phyloP scores from a whole-genome alignment of 2,329 filamentous ascomycete genomes.

The Paecilomyces variotii region DNA sequence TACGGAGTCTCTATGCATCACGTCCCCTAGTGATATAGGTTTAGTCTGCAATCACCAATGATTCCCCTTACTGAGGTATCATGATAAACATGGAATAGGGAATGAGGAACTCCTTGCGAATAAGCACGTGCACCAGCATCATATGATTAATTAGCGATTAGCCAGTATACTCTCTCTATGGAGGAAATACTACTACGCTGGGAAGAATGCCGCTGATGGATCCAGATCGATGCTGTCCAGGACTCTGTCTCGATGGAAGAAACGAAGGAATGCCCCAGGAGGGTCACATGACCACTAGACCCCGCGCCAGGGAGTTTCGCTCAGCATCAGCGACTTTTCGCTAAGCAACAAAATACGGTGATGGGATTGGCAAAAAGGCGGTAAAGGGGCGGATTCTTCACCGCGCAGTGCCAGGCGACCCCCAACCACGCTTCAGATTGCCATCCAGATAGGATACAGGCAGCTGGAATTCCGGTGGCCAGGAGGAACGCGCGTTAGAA shows the following conservation, averaged over 20 bases:
- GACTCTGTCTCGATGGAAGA: background rate
- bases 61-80: background rate
- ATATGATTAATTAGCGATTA: background rate
- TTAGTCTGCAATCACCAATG: background rate
- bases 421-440: background rate
- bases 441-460: background rate
- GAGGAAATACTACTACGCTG: no score
- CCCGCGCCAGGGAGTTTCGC: background rate
- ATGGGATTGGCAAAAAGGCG: background rate
- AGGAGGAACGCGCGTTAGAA: background rate
- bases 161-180: no score
- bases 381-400: background rate
- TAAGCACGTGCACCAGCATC: background rate
- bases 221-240: background rate
- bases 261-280: background rate
- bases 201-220: background rate
- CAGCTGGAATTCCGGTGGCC: background rate
- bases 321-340: background rate
- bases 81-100: background rate
- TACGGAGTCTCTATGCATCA: no score
- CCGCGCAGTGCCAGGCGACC: background rate
- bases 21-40: no score
- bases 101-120: background rate
- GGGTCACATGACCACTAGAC: background rate
- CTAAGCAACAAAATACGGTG: background rate